These are phyloP conservation scores for Mesotaenium endlicherianum DNA, from an alignment of 139 green algal genomes.

Conservation along the genomic window DNA sequence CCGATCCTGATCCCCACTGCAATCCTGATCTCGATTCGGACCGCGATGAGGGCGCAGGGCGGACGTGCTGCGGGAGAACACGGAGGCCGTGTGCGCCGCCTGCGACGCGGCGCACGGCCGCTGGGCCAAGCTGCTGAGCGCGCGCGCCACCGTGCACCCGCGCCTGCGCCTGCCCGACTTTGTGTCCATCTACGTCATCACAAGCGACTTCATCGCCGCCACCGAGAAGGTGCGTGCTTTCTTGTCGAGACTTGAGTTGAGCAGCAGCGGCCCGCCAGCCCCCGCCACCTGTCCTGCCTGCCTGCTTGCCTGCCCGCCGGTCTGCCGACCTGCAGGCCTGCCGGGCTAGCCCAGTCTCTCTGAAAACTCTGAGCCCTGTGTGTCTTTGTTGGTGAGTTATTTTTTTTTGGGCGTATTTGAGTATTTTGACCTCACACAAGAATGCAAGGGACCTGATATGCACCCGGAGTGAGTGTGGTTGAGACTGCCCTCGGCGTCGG, in stretches of 20 bases:
- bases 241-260: background rate
- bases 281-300: too few relatives aligned
- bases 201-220: conserved; percentile 32
- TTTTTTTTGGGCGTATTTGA: too few relatives aligned
- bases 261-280: background rate
- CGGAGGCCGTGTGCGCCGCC: conserved; percentile 48
- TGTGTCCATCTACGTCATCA: conserved; percentile 26
- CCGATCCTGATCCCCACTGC: too few relatives aligned
- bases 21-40: too few relatives aligned
- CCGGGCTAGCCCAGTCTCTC: too few relatives aligned
- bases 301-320: background rate
- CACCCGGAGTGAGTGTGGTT: too few relatives aligned
- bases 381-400: too few relatives aligned
- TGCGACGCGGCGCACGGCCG: conserved; percentile 67
- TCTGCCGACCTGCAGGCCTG: background rate
- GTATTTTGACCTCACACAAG: too few relatives aligned
- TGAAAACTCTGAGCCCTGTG: too few relatives aligned
- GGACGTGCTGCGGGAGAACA: conserved; percentile 49
- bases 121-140: conserved; percentile 72
- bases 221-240: conserved; percentile 44
- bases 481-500: too few relatives aligned
- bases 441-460: too few relatives aligned
- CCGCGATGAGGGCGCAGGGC: conserved; percentile 4
- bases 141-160: conserved; percentile 44
- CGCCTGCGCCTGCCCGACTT: conserved; percentile 36